A percentile compares a stretch with the other conserved stretches of the same genome.
These are phyloP conservation scores for Aspergillus cristatus DNA, from an alignment of 495 filamentous ascomycete genomes.

Conservation along the genomic window DNA sequence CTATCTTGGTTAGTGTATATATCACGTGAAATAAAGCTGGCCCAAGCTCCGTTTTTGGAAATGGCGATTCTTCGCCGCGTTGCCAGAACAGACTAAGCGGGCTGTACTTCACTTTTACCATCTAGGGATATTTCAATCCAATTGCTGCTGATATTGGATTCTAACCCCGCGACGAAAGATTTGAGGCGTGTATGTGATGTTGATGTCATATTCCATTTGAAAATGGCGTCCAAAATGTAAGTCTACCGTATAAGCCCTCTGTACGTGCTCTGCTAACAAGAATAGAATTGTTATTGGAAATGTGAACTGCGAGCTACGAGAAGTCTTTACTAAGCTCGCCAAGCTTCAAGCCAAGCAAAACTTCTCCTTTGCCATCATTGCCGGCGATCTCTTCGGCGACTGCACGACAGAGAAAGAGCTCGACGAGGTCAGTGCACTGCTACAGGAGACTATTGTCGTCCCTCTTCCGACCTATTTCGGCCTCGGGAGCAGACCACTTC, in stretches of 20 bases:
- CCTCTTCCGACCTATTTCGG: slow-evolving; percentile 83
- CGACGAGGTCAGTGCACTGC: slow-evolving; percentile 50
- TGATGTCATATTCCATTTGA: background rate
- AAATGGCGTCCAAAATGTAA: slow-evolving; percentile 69
- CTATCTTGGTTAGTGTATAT: slow-evolving; percentile 2
- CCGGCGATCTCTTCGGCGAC: slow-evolving; percentile 69
- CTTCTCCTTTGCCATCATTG: slow-evolving; percentile 75
- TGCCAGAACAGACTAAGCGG: too few relatives aligned
- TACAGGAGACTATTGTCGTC: slow-evolving; percentile 60
- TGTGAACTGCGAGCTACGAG: slow-evolving; percentile 61
- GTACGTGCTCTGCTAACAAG: slow-evolving; percentile 4
- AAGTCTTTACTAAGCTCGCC: slow-evolving; percentile 68
- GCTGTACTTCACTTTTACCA: too few relatives aligned
- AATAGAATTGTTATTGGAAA: slow-evolving; percentile 71
- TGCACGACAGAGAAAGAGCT: slow-evolving; percentile 39
- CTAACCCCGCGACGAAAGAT: too few relatives aligned
- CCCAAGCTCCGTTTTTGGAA: slow-evolving; percentile 26
- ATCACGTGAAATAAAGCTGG: slow-evolving; percentile 25
- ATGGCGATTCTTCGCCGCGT: slow-evolving; percentile 1
- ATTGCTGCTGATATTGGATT: too few relatives aligned
- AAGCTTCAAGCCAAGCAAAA: slow-evolving; percentile 73
- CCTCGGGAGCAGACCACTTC: slow-evolving; percentile 59
- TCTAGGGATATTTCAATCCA: too few relatives aligned
- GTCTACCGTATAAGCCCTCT: slow-evolving; percentile 13
- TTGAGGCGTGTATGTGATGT: too few relatives aligned